Conservation (phyloP, 2,329 filamentous ascomycete species). For the Botrytis paeoniae region DNA sequence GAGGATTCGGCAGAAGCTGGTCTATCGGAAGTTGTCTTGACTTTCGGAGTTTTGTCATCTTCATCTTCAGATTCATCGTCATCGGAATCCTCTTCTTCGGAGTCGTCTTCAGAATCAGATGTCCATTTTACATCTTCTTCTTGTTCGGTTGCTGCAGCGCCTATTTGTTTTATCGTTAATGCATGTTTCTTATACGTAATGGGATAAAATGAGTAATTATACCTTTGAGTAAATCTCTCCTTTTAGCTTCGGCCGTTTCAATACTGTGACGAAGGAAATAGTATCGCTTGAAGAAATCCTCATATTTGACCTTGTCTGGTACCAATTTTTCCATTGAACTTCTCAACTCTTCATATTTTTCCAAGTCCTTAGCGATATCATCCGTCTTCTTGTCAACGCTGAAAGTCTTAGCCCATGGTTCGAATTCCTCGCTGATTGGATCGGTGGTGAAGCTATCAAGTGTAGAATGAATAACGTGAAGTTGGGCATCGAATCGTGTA, state of each 20-base stretch:
- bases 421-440: slow-evolving; percentile 71
- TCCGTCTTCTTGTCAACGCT: slow-evolving; percentile 81
- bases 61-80: background rate
- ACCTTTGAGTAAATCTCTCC: slow-evolving; percentile 91
- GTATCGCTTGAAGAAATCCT: slow-evolving; percentile 89
- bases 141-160: slow-evolving; percentile 54
- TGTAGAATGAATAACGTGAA: slow-evolving; percentile 91
- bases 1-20: slow-evolving; percentile 54
- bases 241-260: slow-evolving; percentile 85
- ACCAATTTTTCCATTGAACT: slow-evolving; percentile 92
- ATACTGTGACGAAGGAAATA: slow-evolving; percentile 93
- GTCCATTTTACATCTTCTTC: slow-evolving; percentile 71
- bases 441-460: slow-evolving; percentile 80
- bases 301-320: slow-evolving; percentile 87
- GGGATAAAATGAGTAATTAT: slow-evolving; percentile 34
- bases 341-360: slow-evolving; percentile 82
- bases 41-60: slow-evolving; percentile 13
- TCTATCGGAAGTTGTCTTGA: slow-evolving; percentile 36
- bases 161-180: slow-evolving; percentile 20
- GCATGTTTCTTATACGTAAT: slow-evolving; percentile 2
- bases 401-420: slow-evolving; percentile 69
- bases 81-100: slow-evolving; percentile 10
- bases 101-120: slow-evolving; percentile 67
- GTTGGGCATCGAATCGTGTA: slow-evolving; percentile 88
- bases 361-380: slow-evolving; percentile 75